These are phyloP conservation scores for Diaporthe sp. DNA, from an alignment of 2,329 filamentous ascomycete species.

Conservation along the genomic window DNA sequence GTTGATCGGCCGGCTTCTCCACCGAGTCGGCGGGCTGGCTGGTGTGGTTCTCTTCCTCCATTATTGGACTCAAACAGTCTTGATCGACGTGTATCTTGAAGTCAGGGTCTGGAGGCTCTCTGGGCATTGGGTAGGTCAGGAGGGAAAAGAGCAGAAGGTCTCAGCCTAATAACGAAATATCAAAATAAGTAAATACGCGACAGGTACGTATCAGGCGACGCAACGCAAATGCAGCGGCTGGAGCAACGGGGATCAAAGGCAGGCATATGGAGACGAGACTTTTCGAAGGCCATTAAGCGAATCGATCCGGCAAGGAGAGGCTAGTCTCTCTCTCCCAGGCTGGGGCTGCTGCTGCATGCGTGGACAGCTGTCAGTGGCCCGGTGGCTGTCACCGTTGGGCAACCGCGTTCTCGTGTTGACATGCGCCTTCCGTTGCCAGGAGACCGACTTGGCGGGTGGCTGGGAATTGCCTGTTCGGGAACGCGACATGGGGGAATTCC, in stretches of 20 bases:
- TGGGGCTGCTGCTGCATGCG: conserved; percentile 32
- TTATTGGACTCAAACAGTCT: conserved; percentile 58
- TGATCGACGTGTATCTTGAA: conserved; percentile 64
- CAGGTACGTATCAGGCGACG: conserved; percentile 27
- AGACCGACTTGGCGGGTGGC: conserved; percentile 36
- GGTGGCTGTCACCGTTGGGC: background rate
- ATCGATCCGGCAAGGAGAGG: conserved; percentile 26
- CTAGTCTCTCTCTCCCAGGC: conserved; percentile 4
- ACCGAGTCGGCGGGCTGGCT: conserved; percentile 14
- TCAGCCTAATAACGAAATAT: background rate
- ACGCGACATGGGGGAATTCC: background rate
- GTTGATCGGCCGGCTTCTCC: conserved; percentile 22
- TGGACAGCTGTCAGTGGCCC: conserved; percentile 36
- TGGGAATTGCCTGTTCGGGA: conserved; percentile 46
- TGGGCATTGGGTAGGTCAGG: background rate
- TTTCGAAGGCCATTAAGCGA: conserved; percentile 6
- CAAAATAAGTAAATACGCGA: conserved; percentile 16
- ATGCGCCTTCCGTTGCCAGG: conserved; percentile 34
- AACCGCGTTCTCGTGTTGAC: conserved; percentile 35
- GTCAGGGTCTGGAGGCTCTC: conserved; percentile 52
- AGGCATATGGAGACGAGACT: conserved; percentile 20
- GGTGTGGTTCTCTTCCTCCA: conserved; percentile 48
- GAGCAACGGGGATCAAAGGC: conserved; percentile 20
- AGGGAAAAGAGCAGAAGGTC: background rate
- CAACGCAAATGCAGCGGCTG: conserved; percentile 22